Percentiles rank a stretch among this genome's conserved stretches.
phyloP scores from a whole-genome alignment of 345 rosid species.

The Camelina laxa region DNA sequence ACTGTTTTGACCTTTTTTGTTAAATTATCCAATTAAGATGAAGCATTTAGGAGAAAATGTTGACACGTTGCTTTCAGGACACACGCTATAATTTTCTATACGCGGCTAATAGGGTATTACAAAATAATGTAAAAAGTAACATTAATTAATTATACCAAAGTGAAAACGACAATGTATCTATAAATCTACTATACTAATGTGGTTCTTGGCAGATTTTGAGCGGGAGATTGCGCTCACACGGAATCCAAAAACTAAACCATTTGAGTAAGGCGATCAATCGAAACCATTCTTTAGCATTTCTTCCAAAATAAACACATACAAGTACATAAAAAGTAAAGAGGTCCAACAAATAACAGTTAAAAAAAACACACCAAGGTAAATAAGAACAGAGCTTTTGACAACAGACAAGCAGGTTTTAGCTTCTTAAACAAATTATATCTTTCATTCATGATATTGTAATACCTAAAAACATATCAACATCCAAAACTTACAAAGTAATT shows the following conservation, averaged over 20 bases:
- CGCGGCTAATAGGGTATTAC: constrained; percentile 26
- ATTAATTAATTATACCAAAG: neutral
- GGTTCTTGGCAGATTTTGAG: neutral
- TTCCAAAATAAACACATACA: neutral
- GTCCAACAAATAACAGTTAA: neutral
- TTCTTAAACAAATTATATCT: neutral
- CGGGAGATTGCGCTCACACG: neutral
- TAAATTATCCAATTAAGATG: constrained; percentile 26
- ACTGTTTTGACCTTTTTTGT: constrained; percentile 37
- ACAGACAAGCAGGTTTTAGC: neutral
- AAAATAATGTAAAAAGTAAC: neutral
- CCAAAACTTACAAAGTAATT: constrained; percentile 10
- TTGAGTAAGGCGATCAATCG: neutral
- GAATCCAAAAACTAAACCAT: neutral
- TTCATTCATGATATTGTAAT: constrained; percentile 4
- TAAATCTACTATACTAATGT: neutral
- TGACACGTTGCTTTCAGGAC: constrained; percentile 33
- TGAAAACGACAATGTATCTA: neutral
- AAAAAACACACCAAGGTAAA: neutral
- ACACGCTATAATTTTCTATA: constrained; percentile 19
- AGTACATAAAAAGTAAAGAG: neutral
- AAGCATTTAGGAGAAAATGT: neutral
- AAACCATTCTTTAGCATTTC: neutral
- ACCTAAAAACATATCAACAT: constrained; percentile 9
- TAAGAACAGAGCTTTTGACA: neutral